These are phyloP conservation scores for Boletus tylopilopsis DNA, from an alignment of 768 basidiomycete genomes.

Conservation along the genomic window DNA sequence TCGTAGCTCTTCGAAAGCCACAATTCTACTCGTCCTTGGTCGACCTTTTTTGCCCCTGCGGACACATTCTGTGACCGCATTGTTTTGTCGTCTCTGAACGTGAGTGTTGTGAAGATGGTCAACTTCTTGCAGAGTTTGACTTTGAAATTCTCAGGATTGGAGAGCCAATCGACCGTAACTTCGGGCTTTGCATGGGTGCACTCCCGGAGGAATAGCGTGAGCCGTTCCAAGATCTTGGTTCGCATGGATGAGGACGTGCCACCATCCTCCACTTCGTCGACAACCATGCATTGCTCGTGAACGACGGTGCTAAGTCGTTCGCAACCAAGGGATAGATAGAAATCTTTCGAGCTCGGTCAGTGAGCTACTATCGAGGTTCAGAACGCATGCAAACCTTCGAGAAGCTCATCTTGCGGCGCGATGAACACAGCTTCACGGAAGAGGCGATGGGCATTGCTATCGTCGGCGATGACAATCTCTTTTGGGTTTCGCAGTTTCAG, in stretches of 20 bases:
- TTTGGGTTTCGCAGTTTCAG: slow-evolving; percentile 62
- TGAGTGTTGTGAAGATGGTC: too few relatives aligned
- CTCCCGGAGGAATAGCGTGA: slow-evolving; percentile 61
- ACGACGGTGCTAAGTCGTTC: slow-evolving; percentile 31
- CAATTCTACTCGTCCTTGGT: too few relatives aligned
- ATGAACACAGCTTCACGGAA: slow-evolving; percentile 71
- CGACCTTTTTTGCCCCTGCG: too few relatives aligned
- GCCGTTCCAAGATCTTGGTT: slow-evolving; percentile 63
- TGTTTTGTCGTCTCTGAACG: too few relatives aligned
- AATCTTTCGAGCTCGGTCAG: slow-evolving; percentile 35
- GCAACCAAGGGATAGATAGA: slow-evolving; percentile 74
- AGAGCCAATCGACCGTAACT: slow-evolving; percentile 57
- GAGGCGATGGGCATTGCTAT: slow-evolving; percentile 67
- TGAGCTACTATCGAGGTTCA: too few relatives aligned
- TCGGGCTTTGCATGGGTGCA: slow-evolving; percentile 56
- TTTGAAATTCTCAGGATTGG: slow-evolving; percentile 54
- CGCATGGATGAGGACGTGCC: slow-evolving; percentile 47
- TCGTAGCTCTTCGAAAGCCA: too few relatives aligned
- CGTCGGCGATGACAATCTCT: slow-evolving; percentile 78
- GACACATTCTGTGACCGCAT: too few relatives aligned
- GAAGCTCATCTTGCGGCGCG: slow-evolving; percentile 65
- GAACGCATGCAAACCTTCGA: slow-evolving; percentile 56
- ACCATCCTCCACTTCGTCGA: slow-evolving; percentile 44
- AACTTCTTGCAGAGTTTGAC: slow-evolving; percentile 62
- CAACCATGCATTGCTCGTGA: slow-evolving; percentile 64